Percentiles rank a stretch among this genome's conserved stretches.
Evolutionary conservation across 1,139 yeast species (phyloP).

Genomic region (Geotrichum klebahnii): DNA sequence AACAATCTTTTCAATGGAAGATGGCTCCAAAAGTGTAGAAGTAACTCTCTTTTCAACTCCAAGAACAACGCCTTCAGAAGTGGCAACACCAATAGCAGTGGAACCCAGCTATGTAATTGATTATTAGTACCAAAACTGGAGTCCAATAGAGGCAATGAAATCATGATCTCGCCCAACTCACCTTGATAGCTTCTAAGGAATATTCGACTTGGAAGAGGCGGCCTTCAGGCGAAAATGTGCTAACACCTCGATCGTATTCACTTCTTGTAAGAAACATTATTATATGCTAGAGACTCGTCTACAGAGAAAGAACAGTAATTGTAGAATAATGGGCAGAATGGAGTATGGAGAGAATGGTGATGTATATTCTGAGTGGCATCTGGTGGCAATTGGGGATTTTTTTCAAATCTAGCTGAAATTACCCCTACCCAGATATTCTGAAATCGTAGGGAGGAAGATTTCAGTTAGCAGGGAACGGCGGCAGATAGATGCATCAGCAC

Average conservation of each 20-base stretch:
- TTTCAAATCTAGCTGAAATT: constrained; percentile 1
- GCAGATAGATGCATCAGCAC: neutral
- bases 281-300: constrained; percentile 2
- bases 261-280: constrained; percentile 94
- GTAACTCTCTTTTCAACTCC: constrained; percentile 98
- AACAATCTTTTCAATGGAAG: constrained; percentile 91
- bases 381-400: constrained; percentile 13
- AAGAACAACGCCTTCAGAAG: constrained; percentile 93
- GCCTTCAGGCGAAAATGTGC: constrained; percentile 98
- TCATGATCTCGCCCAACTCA: constrained; percentile 33
- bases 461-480: neutral
- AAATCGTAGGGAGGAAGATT: no score
- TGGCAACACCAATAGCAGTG: constrained; percentile 94
- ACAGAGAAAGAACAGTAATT: neutral
- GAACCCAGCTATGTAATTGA: constrained; percentile 59
- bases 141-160: neutral
- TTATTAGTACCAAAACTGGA: neutral
- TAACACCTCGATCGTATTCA: constrained; percentile 98
- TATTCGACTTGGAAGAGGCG: constrained; percentile 97
- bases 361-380: neutral
- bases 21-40: constrained; percentile 82
- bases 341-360: neutral
- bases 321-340: neutral
- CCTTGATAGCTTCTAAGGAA: constrained; percentile 93
- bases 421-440: constrained; percentile 3